Base-by-base conservation (phyloP, 2,329 filamentous ascomycete genomes). In the Gremmenia infestans region DNA sequence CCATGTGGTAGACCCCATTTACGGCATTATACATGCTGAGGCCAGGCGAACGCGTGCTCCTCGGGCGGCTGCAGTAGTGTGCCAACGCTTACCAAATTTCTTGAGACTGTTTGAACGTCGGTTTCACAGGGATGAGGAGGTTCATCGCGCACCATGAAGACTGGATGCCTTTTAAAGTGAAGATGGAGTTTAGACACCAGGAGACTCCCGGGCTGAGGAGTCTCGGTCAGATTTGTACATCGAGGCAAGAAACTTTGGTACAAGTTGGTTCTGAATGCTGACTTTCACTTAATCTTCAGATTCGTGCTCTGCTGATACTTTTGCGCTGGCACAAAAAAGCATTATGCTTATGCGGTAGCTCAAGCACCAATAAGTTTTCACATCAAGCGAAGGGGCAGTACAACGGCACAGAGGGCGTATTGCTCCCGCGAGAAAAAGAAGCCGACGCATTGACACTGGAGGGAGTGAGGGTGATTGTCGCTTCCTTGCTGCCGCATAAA, bases 51-150 rank as follows among this genome's bases (percentile, higher is more conserved):
- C 36, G 37, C 23, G n/a, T 37, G n/a, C 54, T 48, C 40, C 25
- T 25, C 61, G 61, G 61, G 42, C 58, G 50, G 23, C 48, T 60
- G 59, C 61, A 61, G 48, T 53, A 61, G 56, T 28, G 52, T 42
- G n/a, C 23, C 46, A 35, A 36, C 54, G 17, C 37, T 53, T 56
- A 42, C 40, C 49, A 53, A 36, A 36, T 52, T 45, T 28, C 37
- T 14, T 35, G 46, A 59, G 53, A 55, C 55, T 59, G 53, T 60
- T 62, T 62, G 58, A 53, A 56, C 28, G 45, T 60, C 51, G 12
- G 59, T 56, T 53, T 62, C 57, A 60, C 54, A 12, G 37, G n/a
- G 46, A 15, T 51, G 19, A 47, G 28, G 12, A 12, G 11, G 28
- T 32, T 32, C 28, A 12, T 32, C 28, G 25, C 5, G 25, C 25